phyloP scores from a whole-genome alignment of 805 yeast genomes.

The Kuraishia floccosa region DNA sequence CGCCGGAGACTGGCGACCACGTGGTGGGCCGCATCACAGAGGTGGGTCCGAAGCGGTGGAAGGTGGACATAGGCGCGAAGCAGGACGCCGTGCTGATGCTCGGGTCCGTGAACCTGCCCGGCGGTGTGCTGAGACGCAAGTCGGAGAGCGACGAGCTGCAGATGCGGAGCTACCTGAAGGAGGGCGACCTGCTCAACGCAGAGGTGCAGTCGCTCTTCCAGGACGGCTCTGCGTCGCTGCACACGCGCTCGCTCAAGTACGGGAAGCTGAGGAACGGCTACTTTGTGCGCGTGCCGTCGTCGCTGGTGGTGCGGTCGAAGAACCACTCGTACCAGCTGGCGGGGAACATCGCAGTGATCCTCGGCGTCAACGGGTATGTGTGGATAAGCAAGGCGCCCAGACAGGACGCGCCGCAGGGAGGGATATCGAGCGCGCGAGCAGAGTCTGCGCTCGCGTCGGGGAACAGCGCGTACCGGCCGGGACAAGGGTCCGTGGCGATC shows the following conservation, averaged over 20 bases:
- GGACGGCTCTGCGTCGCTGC: constrained; percentile 89
- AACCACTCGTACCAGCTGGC: constrained; percentile 85
- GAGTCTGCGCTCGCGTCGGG: constrained; percentile 25
- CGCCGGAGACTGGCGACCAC: constrained; percentile 96
- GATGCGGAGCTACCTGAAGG: constrained; percentile 89
- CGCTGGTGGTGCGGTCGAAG: constrained; percentile 73
- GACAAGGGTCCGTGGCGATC: constrained; percentile 54
- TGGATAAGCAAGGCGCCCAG: constrained; percentile 70
- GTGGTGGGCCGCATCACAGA: constrained; percentile 89
- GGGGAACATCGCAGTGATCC: constrained; percentile 81
- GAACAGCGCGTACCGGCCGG: constrained; percentile 30
- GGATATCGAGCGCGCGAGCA: constrained; percentile 12
- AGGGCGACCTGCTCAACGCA: constrained; percentile 91
- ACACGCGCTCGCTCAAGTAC: constrained; percentile 89
- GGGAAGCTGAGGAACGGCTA: constrained; percentile 92
- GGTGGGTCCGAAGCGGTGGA: constrained; percentile 92
- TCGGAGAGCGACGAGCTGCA: constrained; percentile 92
- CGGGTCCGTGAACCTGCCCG: constrained; percentile 95
- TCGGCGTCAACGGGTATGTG: constrained; percentile 91
- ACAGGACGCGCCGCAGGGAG: constrained; percentile 9
- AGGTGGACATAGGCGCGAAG: constrained; percentile 91
- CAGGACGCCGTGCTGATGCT: constrained; percentile 88
- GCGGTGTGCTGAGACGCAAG: constrained; percentile 90
- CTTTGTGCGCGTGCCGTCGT: constrained; percentile 70
- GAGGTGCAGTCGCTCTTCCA: constrained; percentile 86